These are phyloP conservation scores for Diddensiella caesifluorescens DNA, from an alignment of 805 yeast species.

Conservation along the genomic window DNA sequence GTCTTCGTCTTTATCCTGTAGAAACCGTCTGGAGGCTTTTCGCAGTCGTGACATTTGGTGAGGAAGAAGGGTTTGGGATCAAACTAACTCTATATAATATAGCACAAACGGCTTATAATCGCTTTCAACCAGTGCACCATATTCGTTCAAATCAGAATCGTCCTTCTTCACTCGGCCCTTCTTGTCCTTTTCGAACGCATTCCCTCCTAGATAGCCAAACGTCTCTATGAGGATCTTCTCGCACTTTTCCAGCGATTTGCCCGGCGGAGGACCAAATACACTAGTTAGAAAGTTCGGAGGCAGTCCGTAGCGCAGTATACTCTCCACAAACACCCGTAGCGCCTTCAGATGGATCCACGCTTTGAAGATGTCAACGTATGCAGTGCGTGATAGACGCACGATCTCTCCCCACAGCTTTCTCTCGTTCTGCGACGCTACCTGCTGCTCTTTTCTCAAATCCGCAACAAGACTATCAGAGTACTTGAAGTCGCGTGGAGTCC, in stretches of 20 bases:
- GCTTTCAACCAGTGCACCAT: slow-evolving; percentile 86
- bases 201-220: slow-evolving; percentile 89
- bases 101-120: slow-evolving; percentile 96
- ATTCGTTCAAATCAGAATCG: slow-evolving; percentile 69
- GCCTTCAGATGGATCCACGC: slow-evolving; percentile 90
- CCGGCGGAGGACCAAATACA: slow-evolving; percentile 40
- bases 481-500: slow-evolving; percentile 87
- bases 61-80: background rate
- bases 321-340: slow-evolving; percentile 83
- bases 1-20: slow-evolving; percentile 12
- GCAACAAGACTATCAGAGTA: slow-evolving; percentile 74
- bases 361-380: slow-evolving; percentile 80
- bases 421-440: slow-evolving; percentile 69
- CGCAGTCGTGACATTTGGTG: slow-evolving; percentile 23
- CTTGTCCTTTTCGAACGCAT: slow-evolving; percentile 67
- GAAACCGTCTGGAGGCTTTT: slow-evolving; percentile 16
- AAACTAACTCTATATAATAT: slow-evolving; percentile 47
- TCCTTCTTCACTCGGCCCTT: slow-evolving; percentile 59
- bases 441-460: slow-evolving; percentile 71
- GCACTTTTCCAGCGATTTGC: slow-evolving; percentile 46
- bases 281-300: slow-evolving; percentile 81
- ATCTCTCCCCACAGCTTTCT: slow-evolving; percentile 64
- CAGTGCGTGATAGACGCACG: slow-evolving; percentile 76
- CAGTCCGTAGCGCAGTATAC: slow-evolving; percentile 90
- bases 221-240: slow-evolving; percentile 65